Conservation (phyloP, 306 rosid species). For the Sicyos edulis region DNA sequence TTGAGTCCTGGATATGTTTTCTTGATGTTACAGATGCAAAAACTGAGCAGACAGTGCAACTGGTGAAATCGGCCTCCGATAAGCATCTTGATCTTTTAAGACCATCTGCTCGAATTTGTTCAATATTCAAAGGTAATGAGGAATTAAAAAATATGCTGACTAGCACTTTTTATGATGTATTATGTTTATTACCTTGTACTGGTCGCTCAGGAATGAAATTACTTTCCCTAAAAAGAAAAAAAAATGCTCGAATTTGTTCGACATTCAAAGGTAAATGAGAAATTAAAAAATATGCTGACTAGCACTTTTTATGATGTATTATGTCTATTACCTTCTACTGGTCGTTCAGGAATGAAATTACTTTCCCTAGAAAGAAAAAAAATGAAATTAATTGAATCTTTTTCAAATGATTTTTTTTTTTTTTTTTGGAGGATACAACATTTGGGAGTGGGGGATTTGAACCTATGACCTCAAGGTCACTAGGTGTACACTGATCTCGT, state of each 20-base stretch:
- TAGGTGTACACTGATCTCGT: no score
- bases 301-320: constrained; percentile 15
- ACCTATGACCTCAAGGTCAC: no score
- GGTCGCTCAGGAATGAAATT: no score
- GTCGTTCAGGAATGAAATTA: no score
- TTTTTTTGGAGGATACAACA: no score
- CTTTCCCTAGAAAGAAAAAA: no score
- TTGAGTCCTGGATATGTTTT: constrained; percentile 20
- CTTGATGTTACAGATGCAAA: constrained; percentile 43
- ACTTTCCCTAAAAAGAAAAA: no score
- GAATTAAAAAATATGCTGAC: constrained; percentile 6
- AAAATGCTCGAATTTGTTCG: constrained; percentile 59
- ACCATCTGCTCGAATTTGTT: constrained; percentile 66
- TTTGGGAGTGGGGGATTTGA: no score
- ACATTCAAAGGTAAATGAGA: constrained; percentile 54
- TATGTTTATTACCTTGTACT: background rate
- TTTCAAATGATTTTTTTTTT: no score
- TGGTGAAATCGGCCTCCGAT: constrained; percentile 49
- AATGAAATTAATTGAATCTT: no score
- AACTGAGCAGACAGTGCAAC: constrained; percentile 38
- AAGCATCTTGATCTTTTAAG: constrained; percentile 72
- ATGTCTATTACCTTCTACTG: background rate
- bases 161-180: constrained; percentile 18
- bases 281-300: constrained; percentile 12
- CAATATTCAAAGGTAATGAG: constrained; percentile 58